Evolutionary conservation across 2,329 filamentous ascomycete species (phyloP).

Genomic region (Orbilia quercus): DNA sequence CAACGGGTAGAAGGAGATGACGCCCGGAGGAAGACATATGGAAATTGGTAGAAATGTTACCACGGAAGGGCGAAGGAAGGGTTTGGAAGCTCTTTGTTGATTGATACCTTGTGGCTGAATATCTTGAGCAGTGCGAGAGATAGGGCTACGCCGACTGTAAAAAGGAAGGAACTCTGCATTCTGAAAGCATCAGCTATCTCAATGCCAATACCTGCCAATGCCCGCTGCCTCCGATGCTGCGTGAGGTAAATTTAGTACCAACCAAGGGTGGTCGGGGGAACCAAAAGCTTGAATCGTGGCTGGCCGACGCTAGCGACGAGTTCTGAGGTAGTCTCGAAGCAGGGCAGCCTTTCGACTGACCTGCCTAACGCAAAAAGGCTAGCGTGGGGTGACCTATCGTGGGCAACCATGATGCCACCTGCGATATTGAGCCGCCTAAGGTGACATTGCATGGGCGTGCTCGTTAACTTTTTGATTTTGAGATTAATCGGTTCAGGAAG

Average conservation of each 20-base stretch:
- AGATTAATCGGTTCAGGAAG: constrained; percentile 23
- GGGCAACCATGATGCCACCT: constrained; percentile 36
- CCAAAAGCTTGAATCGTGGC: constrained; percentile 51
- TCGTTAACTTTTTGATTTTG: constrained; percentile 11
- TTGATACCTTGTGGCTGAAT: constrained; percentile 40
- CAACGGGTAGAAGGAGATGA: neutral
- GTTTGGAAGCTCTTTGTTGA: constrained; percentile 3
- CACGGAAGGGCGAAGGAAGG: neutral
- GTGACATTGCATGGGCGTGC: constrained; percentile 53
- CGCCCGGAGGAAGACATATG: constrained; percentile 14
- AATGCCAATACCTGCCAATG: constrained; percentile 9
- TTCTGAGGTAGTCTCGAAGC: constrained; percentile 37
- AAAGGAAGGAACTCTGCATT: constrained; percentile 33
- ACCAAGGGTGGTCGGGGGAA: constrained; percentile 33
- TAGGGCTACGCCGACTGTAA: constrained; percentile 37
- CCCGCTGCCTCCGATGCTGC: constrained; percentile 35
- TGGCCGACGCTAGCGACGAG: constrained; percentile 28
- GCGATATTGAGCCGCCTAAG: constrained; percentile 51
- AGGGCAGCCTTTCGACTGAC: constrained; percentile 7
- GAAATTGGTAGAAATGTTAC: neutral
- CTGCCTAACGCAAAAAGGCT: constrained; percentile 21
- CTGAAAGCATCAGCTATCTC: constrained; percentile 41
- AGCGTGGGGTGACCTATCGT: constrained; percentile 45
- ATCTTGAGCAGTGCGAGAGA: constrained; percentile 20
- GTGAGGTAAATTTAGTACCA: constrained; percentile 49